Conservation (phyloP, 176 grass and related monocot species). For the Guadua angustifolia region DNA sequence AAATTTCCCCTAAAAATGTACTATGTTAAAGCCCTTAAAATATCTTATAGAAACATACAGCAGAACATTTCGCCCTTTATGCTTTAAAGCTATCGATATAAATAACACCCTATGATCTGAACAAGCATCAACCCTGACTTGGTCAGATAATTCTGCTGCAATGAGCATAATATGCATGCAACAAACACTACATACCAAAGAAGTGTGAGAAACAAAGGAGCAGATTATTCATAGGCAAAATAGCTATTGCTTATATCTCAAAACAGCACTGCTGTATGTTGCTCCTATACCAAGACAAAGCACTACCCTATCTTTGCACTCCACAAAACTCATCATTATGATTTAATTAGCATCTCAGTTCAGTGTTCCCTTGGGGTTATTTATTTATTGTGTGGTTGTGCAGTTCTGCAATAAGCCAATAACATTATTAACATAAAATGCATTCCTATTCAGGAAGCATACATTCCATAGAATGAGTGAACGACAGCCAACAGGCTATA, state of each 20-base stretch:
- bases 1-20: background rate
- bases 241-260: background rate
- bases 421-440: constrained; percentile 15
- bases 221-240: background rate
- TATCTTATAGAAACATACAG: background rate
- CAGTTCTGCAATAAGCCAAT: constrained; percentile 1
- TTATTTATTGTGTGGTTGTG: background rate
- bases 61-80: background rate
- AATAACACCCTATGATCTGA: background rate
- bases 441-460: constrained; percentile 12
- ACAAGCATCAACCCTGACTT: constrained; percentile 31
- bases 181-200: constrained; percentile 18
- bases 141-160: constrained; percentile 6
- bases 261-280: constrained; percentile 3
- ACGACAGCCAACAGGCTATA: background rate
- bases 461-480: background rate
- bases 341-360: background rate
- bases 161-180: background rate
- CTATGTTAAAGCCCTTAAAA: constrained; percentile 5
- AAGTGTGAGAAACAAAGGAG: background rate
- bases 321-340: constrained; percentile 19
- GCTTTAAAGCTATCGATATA: background rate
- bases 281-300: constrained; percentile 22
- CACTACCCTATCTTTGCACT: constrained; percentile 5
- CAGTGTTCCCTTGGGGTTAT: background rate